Base-by-base conservation (phyloP, 176 grass and related monocot genomes). In the Echinochloa phyllopogon region DNA sequence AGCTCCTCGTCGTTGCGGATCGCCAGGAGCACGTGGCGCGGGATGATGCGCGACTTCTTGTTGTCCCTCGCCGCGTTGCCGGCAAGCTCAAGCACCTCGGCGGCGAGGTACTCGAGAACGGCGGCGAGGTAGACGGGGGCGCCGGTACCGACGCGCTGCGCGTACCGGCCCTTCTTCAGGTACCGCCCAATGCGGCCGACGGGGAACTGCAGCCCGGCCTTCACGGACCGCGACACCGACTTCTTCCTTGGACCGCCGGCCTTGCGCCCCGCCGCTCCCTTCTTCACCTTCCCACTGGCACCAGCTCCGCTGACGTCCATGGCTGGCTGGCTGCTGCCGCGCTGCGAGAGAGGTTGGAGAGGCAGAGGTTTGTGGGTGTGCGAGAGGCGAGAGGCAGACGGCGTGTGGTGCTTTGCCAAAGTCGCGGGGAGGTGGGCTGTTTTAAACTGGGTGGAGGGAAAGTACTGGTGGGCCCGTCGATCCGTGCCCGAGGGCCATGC, bases 161-260 rank as follows among this genome's bases (percentile, higher is more conserved):
- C 86, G 61, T 87, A 87, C 58, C 79, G 79, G 9, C 79, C 80
- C 29, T 52, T 33, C 73, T 88, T 88, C 44, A 88, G 86, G 80
- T 77, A 88, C 21, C 86, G 86, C 25, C 79, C 86, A 65, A 88
- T 88, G 33, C 86, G 79, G 51, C 86, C 73, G 42, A 88, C 86
- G 64, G 86, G 86, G 72, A 88, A 88, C 80, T 88, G 86, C 21
- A 88, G 86, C 3, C 86, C 86, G 36, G 86, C 86, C 80, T 88
- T 88, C 41, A 79, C 41, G 58, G 76, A 79, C 41, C 76, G n/a
- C 14, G 76, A 10, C 76, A 79, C 76, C 23, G 58, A 64, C 76
- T 79, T 79, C 76, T 79, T 79, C 76, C 76, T 64, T 15, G 76
- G 41, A 0, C 76, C 76, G n/a, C 76, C 76, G 2, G 59, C 24